Base-by-base conservation (phyloP, 208 protist genomes). In the Acanthamoeba sp. region DNA sequence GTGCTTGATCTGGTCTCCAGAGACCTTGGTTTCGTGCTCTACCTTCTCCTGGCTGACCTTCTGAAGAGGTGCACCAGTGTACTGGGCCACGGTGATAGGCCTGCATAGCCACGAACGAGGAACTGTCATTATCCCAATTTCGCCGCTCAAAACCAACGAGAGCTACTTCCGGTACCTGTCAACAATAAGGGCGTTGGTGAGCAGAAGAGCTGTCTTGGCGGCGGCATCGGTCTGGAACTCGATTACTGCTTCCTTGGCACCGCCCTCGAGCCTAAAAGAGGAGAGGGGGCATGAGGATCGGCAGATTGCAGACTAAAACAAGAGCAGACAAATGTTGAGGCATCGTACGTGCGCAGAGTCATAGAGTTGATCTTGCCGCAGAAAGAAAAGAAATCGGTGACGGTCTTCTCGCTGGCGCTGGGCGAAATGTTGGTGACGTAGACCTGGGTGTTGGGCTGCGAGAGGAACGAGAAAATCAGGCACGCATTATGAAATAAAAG, bases 151-250 rank as follows among this genome's bases (percentile, higher is more conserved):
- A 5, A 29, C 12, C 20, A 64, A 7, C 57, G 7, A 64, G 20
- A 29, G 45, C 7, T n/a, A 91, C 94, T 95, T 10, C 66, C 12
- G 16, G 50, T 62, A 91, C 71, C 95, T 91, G 52, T 96, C 95
- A 10, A 96, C 93, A 66, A 96, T 95, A 14, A 96, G 92, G 40
- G 95, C 95, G 84, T 96, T 96, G 36, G 94, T 95, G 29, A 96
- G 90, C 16, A 96, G 55, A 66, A 96, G 69, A 2, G 95, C 95
- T n/a, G 95, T 96, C 50, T 95, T 96, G 40, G 95, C 94, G 10
- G 95, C 95, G 14, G 94, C 94, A 6, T 96, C 94, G 16, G 94
- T 82, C 52, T 96, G 89, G 87, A 96, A 96, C 40, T 92, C 84
- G 27, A 96, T 92, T 20, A 96, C 40, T 36, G 94, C 94, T 45